A percentile compares a stretch with the other conserved stretches of the same genome.
These are phyloP conservation scores for Aureobasidium pullulans DNA, from an alignment of 2,329 filamentous ascomycete species.

Conservation along the genomic window DNA sequence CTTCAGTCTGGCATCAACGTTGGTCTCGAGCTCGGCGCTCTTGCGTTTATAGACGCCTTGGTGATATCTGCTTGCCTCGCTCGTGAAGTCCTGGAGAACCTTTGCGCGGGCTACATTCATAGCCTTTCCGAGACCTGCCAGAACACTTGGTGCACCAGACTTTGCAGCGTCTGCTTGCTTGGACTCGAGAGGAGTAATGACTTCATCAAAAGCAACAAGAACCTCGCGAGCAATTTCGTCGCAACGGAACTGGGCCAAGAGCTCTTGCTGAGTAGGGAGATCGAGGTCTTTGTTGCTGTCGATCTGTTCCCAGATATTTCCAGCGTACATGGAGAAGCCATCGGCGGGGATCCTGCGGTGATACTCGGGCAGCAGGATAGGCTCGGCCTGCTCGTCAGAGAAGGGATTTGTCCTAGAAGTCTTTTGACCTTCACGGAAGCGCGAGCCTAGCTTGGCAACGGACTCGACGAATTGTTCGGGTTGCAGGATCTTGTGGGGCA, in stretches of 20 bases:
- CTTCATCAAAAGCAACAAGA: conserved; percentile 70
- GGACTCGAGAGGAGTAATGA: conserved; percentile 78
- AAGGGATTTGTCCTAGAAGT: conserved; percentile 50
- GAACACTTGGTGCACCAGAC: conserved; percentile 63
- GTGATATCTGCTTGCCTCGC: conserved; percentile 88
- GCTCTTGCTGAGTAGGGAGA: conserved; percentile 90
- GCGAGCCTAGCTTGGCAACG: conserved; percentile 67
- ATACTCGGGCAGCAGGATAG: conserved; percentile 87
- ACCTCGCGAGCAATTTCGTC: conserved; percentile 94
- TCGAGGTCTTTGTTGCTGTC: conserved; percentile 98
- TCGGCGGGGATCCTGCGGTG: conserved; percentile 93
- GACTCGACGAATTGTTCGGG: conserved; percentile 82
- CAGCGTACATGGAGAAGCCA: conserved; percentile 89
- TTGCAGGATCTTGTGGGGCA: conserved; percentile 95
- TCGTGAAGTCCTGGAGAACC: conserved; percentile 77
- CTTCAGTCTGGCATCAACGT: conserved; percentile 84
- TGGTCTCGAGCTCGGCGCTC: conserved; percentile 72
- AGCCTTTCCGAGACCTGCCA: conserved; percentile 64
- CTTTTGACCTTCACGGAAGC: conserved; percentile 64
- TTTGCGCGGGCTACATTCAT: conserved; percentile 67
- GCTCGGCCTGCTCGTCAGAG: conserved; percentile 65
- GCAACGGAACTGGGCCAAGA: conserved; percentile 93
- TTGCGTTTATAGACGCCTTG: conserved; percentile 91
- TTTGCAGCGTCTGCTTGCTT: conserved; percentile 68
- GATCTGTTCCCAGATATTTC: conserved; percentile 96